Percentiles rank a stretch among this genome's conserved stretches.
phyloP scores from a whole-genome alignment of 208 protist genomes.

The Crithidia thermophila region DNA sequence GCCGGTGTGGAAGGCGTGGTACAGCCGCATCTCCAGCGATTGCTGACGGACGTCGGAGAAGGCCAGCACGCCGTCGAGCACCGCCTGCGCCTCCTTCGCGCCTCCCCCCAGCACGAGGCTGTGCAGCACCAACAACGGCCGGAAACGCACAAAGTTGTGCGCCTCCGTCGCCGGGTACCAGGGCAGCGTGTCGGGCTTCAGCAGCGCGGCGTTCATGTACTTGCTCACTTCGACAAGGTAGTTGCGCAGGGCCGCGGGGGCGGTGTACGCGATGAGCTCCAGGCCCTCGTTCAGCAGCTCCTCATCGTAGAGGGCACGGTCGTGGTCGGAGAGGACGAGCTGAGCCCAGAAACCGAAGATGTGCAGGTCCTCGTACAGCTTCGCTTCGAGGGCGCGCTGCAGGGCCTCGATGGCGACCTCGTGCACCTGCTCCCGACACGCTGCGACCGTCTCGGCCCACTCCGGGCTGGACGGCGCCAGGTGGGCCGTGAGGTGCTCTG shows the following conservation, averaged over 20 bases:
- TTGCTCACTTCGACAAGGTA: conserved; percentile 73
- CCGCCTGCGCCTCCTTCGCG: conserved; percentile 18
- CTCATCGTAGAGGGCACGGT: conserved; percentile 61
- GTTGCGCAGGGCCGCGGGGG: conserved; percentile 24
- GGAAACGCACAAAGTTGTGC: conserved; percentile 52
- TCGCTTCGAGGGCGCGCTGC: conserved; percentile 43
- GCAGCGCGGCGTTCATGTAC: conserved; percentile 25
- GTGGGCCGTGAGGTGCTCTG: conserved; percentile 11
- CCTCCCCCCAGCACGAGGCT: conserved; percentile 25
- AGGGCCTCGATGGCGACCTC: conserved; percentile 49
- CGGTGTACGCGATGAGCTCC: conserved; percentile 34
- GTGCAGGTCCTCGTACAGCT: conserved; percentile 71
- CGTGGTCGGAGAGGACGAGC: conserved; percentile 64
- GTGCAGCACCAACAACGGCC: conserved; percentile 49
- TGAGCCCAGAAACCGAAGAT: conserved; percentile 79
- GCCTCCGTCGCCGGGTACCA: conserved; percentile 19
- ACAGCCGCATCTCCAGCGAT: conserved; percentile 63
- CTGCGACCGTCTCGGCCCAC: conserved; percentile 12
- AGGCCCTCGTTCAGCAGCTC: conserved; percentile 74
- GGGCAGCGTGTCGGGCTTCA: conserved; percentile 15
- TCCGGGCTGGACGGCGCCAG: conserved; percentile 20
- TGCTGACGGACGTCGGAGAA: conserved; percentile 47
- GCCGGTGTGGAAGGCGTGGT: conserved; percentile 48
- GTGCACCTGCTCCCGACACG: conserved; percentile 42
- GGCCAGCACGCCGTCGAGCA: conserved; percentile 28